A percentile compares a stretch with the other conserved stretches of the same genome.
phyloP scores from a whole-genome alignment of 1,284 basidiomycete genomes.

The Cerioporus squamosus region DNA sequence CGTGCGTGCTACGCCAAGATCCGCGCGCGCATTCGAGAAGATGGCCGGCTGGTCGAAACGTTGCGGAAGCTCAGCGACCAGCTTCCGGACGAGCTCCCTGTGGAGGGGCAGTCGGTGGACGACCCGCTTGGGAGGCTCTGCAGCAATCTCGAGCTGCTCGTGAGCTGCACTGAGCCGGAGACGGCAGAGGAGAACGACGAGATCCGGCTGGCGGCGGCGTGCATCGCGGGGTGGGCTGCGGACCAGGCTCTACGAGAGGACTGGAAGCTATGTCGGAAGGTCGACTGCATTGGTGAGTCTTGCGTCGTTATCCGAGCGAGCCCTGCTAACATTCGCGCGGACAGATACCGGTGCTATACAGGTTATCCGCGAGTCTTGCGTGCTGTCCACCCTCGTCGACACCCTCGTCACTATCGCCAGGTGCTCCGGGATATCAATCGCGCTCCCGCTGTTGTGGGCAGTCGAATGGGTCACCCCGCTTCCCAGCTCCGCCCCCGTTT shows the following conservation, averaged over 20 bases:
- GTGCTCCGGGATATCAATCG: neutral
- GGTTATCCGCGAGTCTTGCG: neutral
- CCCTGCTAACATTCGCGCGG: no score
- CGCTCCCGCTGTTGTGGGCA: neutral
- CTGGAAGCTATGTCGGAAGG: neutral
- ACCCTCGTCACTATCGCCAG: neutral
- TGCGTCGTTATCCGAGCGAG: neutral
- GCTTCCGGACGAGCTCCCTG: neutral
- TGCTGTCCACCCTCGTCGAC: neutral
- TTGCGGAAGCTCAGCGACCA: neutral
- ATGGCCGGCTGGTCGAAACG: neutral
- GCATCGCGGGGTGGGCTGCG: neutral
- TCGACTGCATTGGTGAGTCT: neutral
- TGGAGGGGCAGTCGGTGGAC: no score
- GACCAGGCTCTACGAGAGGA: neutral
- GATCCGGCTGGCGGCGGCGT: neutral
- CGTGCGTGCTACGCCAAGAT: neutral
- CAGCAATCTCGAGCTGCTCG: neutral
- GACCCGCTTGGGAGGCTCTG: neutral
- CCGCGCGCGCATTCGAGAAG: neutral
- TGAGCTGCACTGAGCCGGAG: no score
- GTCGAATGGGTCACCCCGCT: neutral
- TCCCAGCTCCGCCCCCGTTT: neutral
- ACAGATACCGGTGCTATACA: neutral
- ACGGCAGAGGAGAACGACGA: neutral